Evolutionary conservation across 352 stramenopile species (phyloP).

Genomic region (Aphanomyces astaci): DNA sequence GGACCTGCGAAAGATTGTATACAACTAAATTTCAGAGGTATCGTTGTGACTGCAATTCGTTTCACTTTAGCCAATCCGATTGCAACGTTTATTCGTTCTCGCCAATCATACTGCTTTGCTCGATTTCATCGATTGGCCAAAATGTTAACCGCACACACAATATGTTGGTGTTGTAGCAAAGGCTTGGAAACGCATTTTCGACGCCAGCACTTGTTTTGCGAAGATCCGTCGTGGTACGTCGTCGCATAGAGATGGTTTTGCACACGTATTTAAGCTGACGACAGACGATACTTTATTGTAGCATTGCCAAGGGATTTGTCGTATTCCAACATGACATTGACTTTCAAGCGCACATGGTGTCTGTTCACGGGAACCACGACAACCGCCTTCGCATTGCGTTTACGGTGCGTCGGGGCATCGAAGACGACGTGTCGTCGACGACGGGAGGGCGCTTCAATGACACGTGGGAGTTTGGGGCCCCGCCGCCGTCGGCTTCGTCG

Average conservation of each 20-base stretch:
- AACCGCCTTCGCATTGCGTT: conserved; percentile 73
- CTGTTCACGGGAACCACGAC: conserved; percentile 50
- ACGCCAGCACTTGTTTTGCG: conserved; percentile 72
- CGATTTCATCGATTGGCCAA: no score
- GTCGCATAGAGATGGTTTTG: background rate
- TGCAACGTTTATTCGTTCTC: no score
- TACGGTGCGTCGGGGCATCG: conserved; percentile 41
- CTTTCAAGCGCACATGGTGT: conserved; percentile 78
- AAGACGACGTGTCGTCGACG: conserved; percentile 41
- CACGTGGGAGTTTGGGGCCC: conserved; percentile 26
- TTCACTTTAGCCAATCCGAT: no score
- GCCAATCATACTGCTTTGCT: no score
- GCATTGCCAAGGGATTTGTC: conserved; percentile 75
- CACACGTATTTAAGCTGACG: background rate
- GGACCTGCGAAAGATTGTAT: no score
- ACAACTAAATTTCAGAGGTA: no score
- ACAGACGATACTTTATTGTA: background rate
- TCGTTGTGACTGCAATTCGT: no score
- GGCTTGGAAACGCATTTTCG: conserved; percentile 83
- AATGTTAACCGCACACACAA: background rate
- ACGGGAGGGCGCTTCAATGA: conserved; percentile 40
- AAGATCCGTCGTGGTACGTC: conserved; percentile 67
- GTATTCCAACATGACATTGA: conserved; percentile 84
- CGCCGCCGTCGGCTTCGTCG: conserved; percentile 14
- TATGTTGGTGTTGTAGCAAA: conserved; percentile 34